Base-by-base conservation (phyloP, 768 basidiomycete genomes). In the Podaxis sp. region DNA sequence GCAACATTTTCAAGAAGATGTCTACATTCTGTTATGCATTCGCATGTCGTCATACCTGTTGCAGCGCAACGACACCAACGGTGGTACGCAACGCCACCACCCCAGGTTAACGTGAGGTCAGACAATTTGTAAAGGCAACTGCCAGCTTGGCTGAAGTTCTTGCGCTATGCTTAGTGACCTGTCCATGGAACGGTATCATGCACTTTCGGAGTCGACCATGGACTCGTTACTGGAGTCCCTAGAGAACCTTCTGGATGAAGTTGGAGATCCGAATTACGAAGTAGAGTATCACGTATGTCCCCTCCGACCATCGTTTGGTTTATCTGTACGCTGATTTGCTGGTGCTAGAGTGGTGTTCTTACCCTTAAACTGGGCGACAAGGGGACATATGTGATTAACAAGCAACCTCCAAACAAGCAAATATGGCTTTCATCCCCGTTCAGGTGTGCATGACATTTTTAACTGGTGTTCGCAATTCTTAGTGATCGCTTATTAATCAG, bases 341-440 rank as follows among this genome's bases (percentile, higher is more conserved):
- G 50, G 51, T 17, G 47, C 4, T 72, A 96, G 95, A 88, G 89
- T 68, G 95, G 95, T n/a, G 95, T 97, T 33, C 73, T 97, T 37
- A 97, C 94, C 0, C 83, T 96, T 49, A 80, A 79, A 54, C 79
- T 96, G 15, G 94, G 88, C 33, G 76, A 80, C 43, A 77, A 87
- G 59, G 94, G 93, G 13, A 96, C 91, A 11, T 97, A 96, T 76
- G 95, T 96, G 29, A 89, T 97, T 75, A 97, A 97, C 76, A 97
- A 96, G 79, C 95, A 97, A 72, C 95, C 95, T 11, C 95, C 95
- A 5, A 97, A 97, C 72, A 94, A 94, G 76, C 95, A 97, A 71
- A 96, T 97, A 67, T 97, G 95, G 95, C 80, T 97, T 19, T 95
- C 93, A 3, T 94, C 91, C 8, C 95, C 95, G 0, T 72, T 85